phyloP scores from a whole-genome alignment of 2,329 filamentous ascomycete genomes.

The Coniella lustricola region DNA sequence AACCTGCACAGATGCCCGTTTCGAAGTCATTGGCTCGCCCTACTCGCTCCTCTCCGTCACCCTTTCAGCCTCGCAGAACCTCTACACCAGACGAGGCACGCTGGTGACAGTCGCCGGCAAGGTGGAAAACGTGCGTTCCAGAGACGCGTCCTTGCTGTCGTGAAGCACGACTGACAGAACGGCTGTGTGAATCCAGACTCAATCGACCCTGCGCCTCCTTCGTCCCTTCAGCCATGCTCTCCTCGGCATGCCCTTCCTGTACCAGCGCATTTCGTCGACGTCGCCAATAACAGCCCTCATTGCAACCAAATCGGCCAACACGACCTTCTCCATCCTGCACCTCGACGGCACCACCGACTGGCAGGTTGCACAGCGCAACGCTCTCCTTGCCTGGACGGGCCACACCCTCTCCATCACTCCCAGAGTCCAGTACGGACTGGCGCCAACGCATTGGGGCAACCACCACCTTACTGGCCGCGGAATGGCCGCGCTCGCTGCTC shows the following conservation, averaged over 20 bases:
- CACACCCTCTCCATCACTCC: conserved; percentile 74
- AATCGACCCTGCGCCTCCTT: conserved; percentile 83
- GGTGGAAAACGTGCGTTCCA: conserved; percentile 66
- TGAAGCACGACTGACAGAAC: conserved; percentile 3
- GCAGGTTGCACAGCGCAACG: conserved; percentile 82
- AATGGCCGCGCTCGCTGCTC: conserved; percentile 74
- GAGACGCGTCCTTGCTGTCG: no score
- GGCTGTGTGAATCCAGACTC: conserved; percentile 48
- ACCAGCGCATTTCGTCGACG: conserved; percentile 83
- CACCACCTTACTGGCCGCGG: conserved; percentile 84
- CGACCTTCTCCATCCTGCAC: conserved; percentile 80
- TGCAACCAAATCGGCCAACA: conserved; percentile 77
- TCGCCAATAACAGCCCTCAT: conserved; percentile 83
- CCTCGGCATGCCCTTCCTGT: conserved; percentile 88
- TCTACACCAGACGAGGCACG: conserved; percentile 88
- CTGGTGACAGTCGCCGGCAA: conserved; percentile 86
- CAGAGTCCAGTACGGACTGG: conserved; percentile 65
- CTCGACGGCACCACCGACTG: conserved; percentile 93
- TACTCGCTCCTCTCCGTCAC: conserved; percentile 92
- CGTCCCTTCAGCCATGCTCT: conserved; percentile 73
- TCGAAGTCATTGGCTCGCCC: conserved; percentile 86
- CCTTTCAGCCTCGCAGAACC: conserved; percentile 84
- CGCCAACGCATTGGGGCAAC: conserved; percentile 84
- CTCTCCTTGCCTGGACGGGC: conserved; percentile 93
- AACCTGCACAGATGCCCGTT: conserved; percentile 71